Base-by-base conservation (phyloP, 495 filamentous ascomycete species). In the Penicillium subrubescens region DNA sequence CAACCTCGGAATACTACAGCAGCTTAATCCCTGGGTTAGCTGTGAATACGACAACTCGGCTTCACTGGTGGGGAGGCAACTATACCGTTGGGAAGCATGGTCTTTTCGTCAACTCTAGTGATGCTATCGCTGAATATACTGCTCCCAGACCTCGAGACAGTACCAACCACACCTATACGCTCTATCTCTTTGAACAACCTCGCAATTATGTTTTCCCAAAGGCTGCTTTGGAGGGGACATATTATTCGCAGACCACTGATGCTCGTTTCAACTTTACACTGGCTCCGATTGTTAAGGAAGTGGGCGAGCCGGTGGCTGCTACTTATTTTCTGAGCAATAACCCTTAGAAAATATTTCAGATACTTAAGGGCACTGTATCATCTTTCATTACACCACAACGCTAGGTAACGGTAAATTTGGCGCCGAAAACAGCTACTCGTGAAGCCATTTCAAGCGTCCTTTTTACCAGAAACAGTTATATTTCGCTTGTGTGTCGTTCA, bases 31-130 rank as follows among this genome's bases (percentile, higher is more conserved):
- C 60, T 14, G 60, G 60, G 19, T 17, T 62, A 0, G 60, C 51
- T 33, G 15, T 21, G 0, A 56, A 62, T n/a, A 62, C 60, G 6
- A 62, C 60, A 3, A 62, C 60, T 19, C 60, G 60, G 35, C 25
- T 62, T 15, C 60, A 62, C 27, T 62, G 60, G 60, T 62, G 60
- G 60, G 51, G 60, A 35, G 60, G 60, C 17, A 62, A 62, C 51
- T 62, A 48, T 56, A 62, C 60, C 2, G 46, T 62, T 14, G 60
- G 53, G 8, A 54, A 35, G 19, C 31, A 62, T 25, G 51, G 60
- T 51, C 34, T 44, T 2, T 62, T 56, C 12, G 35, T 56, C 7
- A 56, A 56, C 60, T 62, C 60, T 2, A 62, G 60, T 15, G 60
- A 56, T 37, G 41, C 50, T 44, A 15, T 62, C 29, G 60, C 60